A percentile compares a stretch with the other conserved stretches of the same genome.
These are phyloP conservation scores for Collybia mongolica DNA, from an alignment of 768 basidiomycete species.

Conservation along the genomic window DNA sequence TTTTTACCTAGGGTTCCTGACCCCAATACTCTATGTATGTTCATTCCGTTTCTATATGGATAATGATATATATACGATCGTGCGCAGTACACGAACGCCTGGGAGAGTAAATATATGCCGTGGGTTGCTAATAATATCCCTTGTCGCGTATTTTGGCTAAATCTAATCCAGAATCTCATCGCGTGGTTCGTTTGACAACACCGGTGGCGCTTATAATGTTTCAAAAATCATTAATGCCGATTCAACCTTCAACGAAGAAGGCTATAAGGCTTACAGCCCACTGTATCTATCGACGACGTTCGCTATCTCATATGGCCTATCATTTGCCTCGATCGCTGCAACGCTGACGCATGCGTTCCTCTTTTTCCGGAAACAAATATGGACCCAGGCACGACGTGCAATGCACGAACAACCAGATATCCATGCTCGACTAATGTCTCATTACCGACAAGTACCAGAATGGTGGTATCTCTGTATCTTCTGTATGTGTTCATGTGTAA, in stretches of 20 bases:
- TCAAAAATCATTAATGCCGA: conserved; percentile 51
- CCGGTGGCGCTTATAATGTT: conserved; percentile 57
- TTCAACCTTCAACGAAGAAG: conserved; percentile 51
- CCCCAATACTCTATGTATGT: conserved; percentile 56
- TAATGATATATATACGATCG: not conserved
- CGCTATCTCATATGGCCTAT: conserved; percentile 75
- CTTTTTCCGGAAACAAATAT: conserved; percentile 80
- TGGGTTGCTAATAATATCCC: conserved; percentile 22
- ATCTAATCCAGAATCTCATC: conserved; percentile 48
- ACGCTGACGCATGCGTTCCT: conserved; percentile 70
- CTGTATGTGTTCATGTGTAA: conserved; percentile 35
- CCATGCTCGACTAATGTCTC: conserved; percentile 78
- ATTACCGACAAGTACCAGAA: conserved; percentile 73
- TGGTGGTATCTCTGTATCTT: conserved; percentile 84
- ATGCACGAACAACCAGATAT: conserved; percentile 82
- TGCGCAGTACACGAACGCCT: conserved; percentile 57
- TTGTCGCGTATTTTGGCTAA: not conserved
- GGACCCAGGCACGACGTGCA: conserved; percentile 65
- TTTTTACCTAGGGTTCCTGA: conserved; percentile 44
- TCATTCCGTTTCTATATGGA: conserved; percentile 6
- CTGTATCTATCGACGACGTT: conserved; percentile 72
- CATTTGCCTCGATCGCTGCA: conserved; percentile 81
- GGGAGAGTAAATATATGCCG: conserved; percentile 59
- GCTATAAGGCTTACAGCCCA: conserved; percentile 58
- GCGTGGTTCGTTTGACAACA: conserved; percentile 66